Evolutionary conservation across 1,284 basidiomycete species (phyloP).

Genomic region (Leucoagaricus sp.): DNA sequence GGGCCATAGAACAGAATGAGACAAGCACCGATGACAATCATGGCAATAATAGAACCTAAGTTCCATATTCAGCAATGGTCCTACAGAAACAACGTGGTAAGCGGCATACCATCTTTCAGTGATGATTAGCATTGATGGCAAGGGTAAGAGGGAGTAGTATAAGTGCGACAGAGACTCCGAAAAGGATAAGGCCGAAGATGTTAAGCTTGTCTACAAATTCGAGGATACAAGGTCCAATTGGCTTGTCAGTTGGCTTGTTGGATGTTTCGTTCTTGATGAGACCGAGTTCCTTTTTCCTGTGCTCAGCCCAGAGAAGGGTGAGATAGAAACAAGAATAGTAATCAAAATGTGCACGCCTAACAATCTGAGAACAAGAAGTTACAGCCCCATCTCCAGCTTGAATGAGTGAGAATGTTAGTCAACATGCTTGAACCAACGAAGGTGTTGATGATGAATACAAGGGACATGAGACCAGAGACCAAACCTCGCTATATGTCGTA

Average conservation of each 20-base stretch:
- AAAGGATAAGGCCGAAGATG: constrained; percentile 64
- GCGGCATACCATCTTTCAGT: constrained; percentile 43
- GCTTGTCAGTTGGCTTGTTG: too few species aligned
- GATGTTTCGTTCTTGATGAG: constrained; percentile 21
- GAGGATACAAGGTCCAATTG: constrained; percentile 26
- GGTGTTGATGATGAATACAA: too few species aligned
- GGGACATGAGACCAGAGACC: too few species aligned
- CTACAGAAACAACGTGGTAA: too few species aligned
- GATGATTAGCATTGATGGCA: constrained; percentile 39
- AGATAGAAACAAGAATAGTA: too few species aligned
- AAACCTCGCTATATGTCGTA: too few species aligned
- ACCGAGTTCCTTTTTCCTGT: constrained; percentile 56
- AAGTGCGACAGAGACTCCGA: constrained; percentile 60
- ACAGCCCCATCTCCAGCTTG: too few species aligned
- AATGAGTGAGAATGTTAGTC: too few species aligned
- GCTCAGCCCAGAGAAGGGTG: constrained; percentile 72
- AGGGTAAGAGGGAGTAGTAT: constrained; percentile 73
- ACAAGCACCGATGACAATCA: constrained; percentile 51
- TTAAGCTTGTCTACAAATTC: constrained; percentile 54
- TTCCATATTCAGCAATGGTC: not conserved
- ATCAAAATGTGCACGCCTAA: too few species aligned
- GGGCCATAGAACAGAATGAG: constrained; percentile 44
- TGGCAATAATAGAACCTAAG: constrained; percentile 55
- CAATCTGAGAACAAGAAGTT: too few species aligned
- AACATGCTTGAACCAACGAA: too few species aligned